These are phyloP conservation scores for Wallacemonas sp. DNA, from an alignment of 208 protist genomes.

Conservation along the genomic window DNA sequence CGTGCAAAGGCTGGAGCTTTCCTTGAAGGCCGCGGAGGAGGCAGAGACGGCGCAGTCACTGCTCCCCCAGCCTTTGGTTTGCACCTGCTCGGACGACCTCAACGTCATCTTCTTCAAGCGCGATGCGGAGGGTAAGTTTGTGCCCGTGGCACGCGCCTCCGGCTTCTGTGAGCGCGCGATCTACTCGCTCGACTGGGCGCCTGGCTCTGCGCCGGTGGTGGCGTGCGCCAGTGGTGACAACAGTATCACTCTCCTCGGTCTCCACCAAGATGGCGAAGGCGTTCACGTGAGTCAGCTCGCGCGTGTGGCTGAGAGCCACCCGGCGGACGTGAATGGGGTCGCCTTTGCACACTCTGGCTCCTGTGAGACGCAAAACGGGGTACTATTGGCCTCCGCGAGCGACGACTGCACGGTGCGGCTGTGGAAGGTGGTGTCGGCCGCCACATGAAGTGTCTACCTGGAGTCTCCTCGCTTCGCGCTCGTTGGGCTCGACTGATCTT, in stretches of 20 bases:
- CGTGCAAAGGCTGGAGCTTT: conserved; percentile 61
- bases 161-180: conserved; percentile 72
- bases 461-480: too few relatives aligned
- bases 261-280: conserved; percentile 33
- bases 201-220: conserved; percentile 38
- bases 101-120: conserved; percentile 68
- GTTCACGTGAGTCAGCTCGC: conserved; percentile 42
- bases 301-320: conserved; percentile 50
- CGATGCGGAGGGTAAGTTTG: conserved; percentile 39
- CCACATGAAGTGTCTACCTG: too few relatives aligned
- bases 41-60: conserved; percentile 15
- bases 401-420: conserved; percentile 75
- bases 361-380: conserved; percentile 12
- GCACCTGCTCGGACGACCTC: conserved; percentile 76
- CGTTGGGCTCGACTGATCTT: too few relatives aligned
- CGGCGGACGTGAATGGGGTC: conserved; percentile 83
- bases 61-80: conserved; percentile 55
- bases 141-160: conserved; percentile 25
- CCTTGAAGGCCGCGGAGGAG: conserved; percentile 30
- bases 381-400: conserved; percentile 67
- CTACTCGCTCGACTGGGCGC: conserved; percentile 77
- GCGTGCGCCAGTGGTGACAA: conserved; percentile 86
- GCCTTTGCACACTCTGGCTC: conserved; percentile 37
- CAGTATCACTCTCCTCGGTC: conserved; percentile 67
- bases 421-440: conserved; percentile 54